phyloP scores from a whole-genome alignment of 352 stramenopile species.

The Globisporangium splendens region DNA sequence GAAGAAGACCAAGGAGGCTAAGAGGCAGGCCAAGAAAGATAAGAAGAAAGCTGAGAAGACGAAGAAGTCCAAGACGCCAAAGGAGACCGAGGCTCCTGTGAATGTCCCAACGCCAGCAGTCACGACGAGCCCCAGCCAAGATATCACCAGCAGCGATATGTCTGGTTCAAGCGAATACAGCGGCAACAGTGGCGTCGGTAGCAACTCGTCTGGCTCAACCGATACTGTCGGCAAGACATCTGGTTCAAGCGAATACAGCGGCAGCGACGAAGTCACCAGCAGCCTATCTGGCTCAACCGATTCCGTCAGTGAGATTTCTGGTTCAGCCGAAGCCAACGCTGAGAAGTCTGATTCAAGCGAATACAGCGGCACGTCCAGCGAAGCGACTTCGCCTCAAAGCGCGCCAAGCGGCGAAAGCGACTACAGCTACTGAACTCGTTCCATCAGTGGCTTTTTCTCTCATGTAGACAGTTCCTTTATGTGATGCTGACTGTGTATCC shows the following conservation, averaged over 20 bases:
- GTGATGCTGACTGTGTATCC: too few species aligned
- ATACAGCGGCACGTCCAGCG: neutral
- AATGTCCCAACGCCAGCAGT: too few species aligned
- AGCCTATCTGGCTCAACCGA: too few species aligned
- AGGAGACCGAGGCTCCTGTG: neutral
- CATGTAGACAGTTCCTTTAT: neutral
- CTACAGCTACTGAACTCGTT: slow-evolving; percentile 1
- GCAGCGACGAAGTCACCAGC: neutral
- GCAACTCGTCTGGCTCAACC: neutral
- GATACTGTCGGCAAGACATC: too few species aligned
- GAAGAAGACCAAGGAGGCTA: neutral
- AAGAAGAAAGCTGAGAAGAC: neutral
- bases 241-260: neutral
- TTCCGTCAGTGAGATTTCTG: too few species aligned
- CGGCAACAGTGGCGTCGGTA: neutral
- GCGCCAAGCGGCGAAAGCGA: neutral
- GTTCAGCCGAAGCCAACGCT: neutral
- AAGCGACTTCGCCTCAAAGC: neutral
- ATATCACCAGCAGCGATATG: too few species aligned
- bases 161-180: too few species aligned
- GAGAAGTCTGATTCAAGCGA: neutral
- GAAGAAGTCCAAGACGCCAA: neutral
- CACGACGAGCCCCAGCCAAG: too few species aligned
- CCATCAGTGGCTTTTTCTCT: too few species aligned
- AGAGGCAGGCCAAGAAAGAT: neutral